phyloP scores from a whole-genome alignment of 441 rosid genomes.

The Pelargonium fulgidum region DNA sequence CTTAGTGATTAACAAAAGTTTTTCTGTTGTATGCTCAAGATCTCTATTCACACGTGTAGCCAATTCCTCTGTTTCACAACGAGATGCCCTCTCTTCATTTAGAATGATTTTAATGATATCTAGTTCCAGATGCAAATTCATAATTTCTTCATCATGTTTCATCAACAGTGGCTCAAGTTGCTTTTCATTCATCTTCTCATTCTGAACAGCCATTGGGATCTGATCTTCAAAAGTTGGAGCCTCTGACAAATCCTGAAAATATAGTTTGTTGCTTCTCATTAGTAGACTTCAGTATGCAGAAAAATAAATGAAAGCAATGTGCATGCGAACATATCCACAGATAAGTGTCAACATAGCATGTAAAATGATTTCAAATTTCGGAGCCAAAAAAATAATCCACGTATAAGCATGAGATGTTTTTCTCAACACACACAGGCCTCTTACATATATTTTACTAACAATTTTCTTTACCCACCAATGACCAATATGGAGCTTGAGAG shows the following conservation, averaged over 20 bases:
- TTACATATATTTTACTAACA: too few relatives aligned
- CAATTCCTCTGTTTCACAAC: constrained; percentile 40
- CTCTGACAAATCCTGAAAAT: constrained; percentile 39
- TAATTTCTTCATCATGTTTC: constrained; percentile 54
- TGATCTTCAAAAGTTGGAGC: constrained; percentile 16
- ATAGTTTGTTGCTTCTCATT: constrained; percentile 10
- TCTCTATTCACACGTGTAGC: constrained; percentile 42
- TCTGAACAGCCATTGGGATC: constrained; percentile 22
- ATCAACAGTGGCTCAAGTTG: constrained; percentile 28
- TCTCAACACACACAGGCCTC: not conserved
- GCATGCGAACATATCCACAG: not conserved
- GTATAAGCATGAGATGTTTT: not conserved
- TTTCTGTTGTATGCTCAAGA: constrained; percentile 46
- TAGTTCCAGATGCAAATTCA: constrained; percentile 82
- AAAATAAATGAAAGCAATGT: not conserved
- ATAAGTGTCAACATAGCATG: not conserved
- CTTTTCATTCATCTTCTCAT: constrained; percentile 24
- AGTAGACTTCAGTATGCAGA: not conserved
- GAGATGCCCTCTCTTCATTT: constrained; percentile 67
- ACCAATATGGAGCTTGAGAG: not conserved
- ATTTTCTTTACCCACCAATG: too few relatives aligned
- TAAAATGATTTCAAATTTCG: not conserved
- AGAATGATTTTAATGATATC: constrained; percentile 78
- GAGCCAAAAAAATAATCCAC: not conserved
- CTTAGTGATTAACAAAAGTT: constrained; percentile 37